Evolutionary conservation across 2,329 filamentous ascomycete species (phyloP).

Genomic region (Pseudopyrenochaeta lycopersici): DNA sequence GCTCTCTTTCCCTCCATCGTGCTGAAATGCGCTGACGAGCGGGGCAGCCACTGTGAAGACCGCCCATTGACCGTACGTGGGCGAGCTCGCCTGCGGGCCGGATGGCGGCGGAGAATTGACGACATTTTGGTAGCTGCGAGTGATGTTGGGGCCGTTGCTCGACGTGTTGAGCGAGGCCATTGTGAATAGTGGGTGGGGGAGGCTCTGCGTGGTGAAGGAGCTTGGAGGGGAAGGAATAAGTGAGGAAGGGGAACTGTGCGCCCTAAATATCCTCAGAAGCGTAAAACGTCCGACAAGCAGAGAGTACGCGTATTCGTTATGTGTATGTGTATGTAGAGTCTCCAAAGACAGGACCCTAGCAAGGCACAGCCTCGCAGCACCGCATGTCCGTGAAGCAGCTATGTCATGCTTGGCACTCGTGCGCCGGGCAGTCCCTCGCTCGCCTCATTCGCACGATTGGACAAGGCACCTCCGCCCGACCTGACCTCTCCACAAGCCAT

Average conservation of each 20-base stretch:
- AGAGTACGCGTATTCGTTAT: slow-evolving; percentile 15
- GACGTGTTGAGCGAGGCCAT: slow-evolving; percentile 75
- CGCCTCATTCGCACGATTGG: slow-evolving; percentile 16
- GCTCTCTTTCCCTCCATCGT: slow-evolving; percentile 87
- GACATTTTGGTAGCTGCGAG: slow-evolving; percentile 69
- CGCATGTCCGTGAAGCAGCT: slow-evolving; percentile 3
- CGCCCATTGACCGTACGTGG: slow-evolving; percentile 91
- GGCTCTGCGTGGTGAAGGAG: slow-evolving; percentile 11
- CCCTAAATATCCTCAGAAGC: slow-evolving; percentile 2
- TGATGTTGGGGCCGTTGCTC: slow-evolving; percentile 63
- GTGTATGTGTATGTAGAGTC: slow-evolving; percentile 16
- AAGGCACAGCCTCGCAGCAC: slow-evolving; percentile 14
- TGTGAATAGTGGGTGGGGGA: slow-evolving; percentile 56
- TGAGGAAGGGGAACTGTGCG: slow-evolving; percentile 4
- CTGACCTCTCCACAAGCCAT: slow-evolving; percentile 1
- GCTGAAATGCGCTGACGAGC: slow-evolving; percentile 89
- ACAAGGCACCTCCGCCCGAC: slow-evolving; percentile 8
- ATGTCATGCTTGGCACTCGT: slow-evolving; percentile 21
- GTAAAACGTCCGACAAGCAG: slow-evolving; percentile 9
- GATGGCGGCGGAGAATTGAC: slow-evolving; percentile 68
- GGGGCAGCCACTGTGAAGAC: slow-evolving; percentile 93
- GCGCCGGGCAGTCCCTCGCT: slow-evolving; percentile 9
- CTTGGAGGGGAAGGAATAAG: background rate
- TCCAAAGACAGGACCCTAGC: background rate
- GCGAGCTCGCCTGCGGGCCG: slow-evolving; percentile 69